Conservation (phyloP, 306 rosid genomes). For the Casuarina cunninghamiana region DNA sequence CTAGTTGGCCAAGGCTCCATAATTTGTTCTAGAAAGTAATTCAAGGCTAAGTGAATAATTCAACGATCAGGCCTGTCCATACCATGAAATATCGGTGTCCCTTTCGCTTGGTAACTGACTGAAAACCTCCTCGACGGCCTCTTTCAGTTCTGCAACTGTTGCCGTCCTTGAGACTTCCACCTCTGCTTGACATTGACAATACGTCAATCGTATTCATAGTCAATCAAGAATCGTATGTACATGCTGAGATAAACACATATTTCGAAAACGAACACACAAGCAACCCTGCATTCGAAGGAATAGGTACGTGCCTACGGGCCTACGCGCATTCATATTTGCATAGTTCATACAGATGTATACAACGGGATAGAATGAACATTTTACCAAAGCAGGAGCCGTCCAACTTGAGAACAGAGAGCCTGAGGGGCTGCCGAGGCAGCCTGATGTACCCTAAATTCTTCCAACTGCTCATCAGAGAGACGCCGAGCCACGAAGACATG, state of each 20-base stretch:
- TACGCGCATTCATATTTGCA: not conserved
- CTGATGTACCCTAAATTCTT: constrained; percentile 23
- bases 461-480: constrained; percentile 13
- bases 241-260: not conserved
- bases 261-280: not conserved
- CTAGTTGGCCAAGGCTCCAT: no score
- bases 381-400: constrained; percentile 58
- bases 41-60: not conserved
- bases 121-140: constrained; percentile 51
- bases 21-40: not conserved
- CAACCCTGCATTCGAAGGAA: not conserved
- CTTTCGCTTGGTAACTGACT: constrained; percentile 19
- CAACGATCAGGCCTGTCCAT: not conserved
- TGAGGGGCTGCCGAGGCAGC: constrained; percentile 44
- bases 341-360: not conserved
- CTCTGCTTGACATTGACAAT: constrained; percentile 20
- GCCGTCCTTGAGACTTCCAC: constrained; percentile 39
- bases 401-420: constrained; percentile 46
- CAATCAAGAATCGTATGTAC: not conserved
- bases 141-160: constrained; percentile 45
- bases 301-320: not conserved
- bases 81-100: constrained; percentile 47
- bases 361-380: not conserved
- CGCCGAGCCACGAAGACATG: not conserved
- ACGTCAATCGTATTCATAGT: not conserved